Conservation (phyloP, 805 yeast genomes). For the Metschnikowia noctiluminum region DNA sequence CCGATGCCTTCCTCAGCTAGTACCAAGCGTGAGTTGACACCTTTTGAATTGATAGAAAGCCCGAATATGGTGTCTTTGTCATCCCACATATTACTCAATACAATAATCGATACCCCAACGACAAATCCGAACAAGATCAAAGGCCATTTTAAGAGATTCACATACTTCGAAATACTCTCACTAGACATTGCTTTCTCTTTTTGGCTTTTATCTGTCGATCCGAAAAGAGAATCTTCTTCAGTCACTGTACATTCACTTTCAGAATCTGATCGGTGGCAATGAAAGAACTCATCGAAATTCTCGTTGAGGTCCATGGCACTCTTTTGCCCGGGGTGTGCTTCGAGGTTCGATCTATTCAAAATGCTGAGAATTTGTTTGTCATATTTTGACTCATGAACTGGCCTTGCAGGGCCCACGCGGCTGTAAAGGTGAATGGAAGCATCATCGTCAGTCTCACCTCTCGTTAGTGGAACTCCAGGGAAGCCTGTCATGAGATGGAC, state of each 20-base stretch:
- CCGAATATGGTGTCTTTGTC: not conserved
- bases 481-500: constrained; percentile 21
- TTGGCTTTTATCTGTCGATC: not conserved
- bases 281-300: constrained; percentile 18
- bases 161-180: not conserved
- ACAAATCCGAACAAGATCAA: not conserved
- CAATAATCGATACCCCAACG: not conserved
- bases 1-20: constrained; percentile 12
- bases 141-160: not conserved
- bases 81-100: not conserved
- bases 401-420: constrained; percentile 37
- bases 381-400: constrained; percentile 21
- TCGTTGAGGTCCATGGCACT: constrained; percentile 12
- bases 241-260: not conserved
- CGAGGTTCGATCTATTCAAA: not conserved
- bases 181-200: not conserved
- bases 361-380: constrained; percentile 13
- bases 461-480: constrained; percentile 34
- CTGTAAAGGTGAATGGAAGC: constrained; percentile 39
- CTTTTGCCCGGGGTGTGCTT: not conserved
- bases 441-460: constrained; percentile 42
- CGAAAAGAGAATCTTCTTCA: not conserved
- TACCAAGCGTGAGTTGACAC: constrained; percentile 10
- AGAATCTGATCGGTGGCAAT: not conserved
- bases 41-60: not conserved